Evolutionary conservation across 192 early-diverging fungal genomes (phyloP), one percentile per base, ranked within the genome.

Genomic region (Podila horticola): DNA sequence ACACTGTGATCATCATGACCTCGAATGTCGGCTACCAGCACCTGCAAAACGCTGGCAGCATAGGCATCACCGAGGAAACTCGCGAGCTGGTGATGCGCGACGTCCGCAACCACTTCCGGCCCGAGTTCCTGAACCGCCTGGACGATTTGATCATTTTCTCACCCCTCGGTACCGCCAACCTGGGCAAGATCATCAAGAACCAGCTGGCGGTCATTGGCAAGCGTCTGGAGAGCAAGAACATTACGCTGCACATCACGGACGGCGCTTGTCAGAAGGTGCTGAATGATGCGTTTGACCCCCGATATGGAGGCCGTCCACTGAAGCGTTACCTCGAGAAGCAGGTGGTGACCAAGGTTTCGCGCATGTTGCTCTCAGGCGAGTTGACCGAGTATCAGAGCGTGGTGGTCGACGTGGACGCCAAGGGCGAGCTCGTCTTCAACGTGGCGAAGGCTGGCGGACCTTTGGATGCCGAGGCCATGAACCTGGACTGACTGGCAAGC

Each of bases 121-220:
- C 98, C 19, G 98, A 99, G 85, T 92, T 99, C 82, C 84, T 99
- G 51, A 99, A 99, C 86, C 92, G 98, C 31, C 92, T 99, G 49
- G 97, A 97, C 58, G 97, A 98, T 61, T 93, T 97, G 75, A 91
- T 98, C 62, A 74, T 96, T 29, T 97, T 97, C 87, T 83, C 91
- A 29, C 92, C 94, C 26, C 88, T 97, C n/a, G 81, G 84, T 15
- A 82, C 82, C 17, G 69, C 67, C n/a, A 86, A 93, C 38, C 88
- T 97, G 22, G 82, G 82, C 50, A 84, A 89, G 65, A 95, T 97
- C 49, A 93, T 95, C 41, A 76, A 82, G 10, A 87, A 94, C 75
- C 94, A 95, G 84, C 83, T 97, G 10, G 65, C 73, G 75, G 82
- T 81, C 26, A 81, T 81, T 63, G 77, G 66, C 34, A 81, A 81